A percentile compares a stretch with the other conserved stretches of the same genome.
phyloP scores from a whole-genome alignment of 2,329 filamentous ascomycete species.

The Endoconidiophora polonica region DNA sequence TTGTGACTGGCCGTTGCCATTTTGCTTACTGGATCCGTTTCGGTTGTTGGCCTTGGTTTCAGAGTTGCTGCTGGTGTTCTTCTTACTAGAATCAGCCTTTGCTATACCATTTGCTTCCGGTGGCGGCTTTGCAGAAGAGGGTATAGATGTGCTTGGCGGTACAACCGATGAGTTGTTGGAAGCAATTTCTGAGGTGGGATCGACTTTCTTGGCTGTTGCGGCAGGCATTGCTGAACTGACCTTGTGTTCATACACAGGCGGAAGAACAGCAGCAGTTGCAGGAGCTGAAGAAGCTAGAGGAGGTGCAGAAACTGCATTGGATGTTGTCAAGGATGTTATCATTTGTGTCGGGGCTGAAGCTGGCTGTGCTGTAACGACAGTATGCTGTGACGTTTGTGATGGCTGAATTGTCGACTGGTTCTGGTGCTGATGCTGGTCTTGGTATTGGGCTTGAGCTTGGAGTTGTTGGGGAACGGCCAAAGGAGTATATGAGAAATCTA shows the following conservation, averaged over 20 bases:
- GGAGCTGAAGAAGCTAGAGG: neutral
- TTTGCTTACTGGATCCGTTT: conserved; percentile 4
- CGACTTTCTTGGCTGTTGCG: neutral
- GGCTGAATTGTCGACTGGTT: neutral
- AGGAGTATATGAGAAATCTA: neutral
- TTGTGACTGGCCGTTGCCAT: conserved; percentile 3
- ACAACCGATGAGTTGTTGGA: too few relatives aligned
- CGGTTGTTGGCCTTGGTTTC: conserved; percentile 4
- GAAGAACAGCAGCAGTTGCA: neutral
- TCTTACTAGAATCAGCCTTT: conserved; percentile 3
- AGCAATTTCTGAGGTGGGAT: neutral
- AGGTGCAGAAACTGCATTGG: neutral
- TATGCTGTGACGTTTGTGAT: conserved; percentile 4
- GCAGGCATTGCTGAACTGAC: neutral
- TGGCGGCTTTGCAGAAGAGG: neutral
- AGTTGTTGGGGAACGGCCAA: neutral
- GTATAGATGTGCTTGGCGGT: neutral
- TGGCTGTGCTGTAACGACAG: neutral
- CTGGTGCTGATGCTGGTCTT: neutral
- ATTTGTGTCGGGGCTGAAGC: neutral
- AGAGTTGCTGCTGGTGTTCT: neutral
- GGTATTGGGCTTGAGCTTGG: neutral
- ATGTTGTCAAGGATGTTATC: conserved; percentile 1
- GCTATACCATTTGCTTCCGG: neutral
- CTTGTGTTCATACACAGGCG: conserved; percentile 11